A percentile compares a stretch with the other conserved stretches of the same genome.
phyloP scores from a whole-genome alignment of 2,329 filamentous ascomycete species.

The Septoria linicola region DNA sequence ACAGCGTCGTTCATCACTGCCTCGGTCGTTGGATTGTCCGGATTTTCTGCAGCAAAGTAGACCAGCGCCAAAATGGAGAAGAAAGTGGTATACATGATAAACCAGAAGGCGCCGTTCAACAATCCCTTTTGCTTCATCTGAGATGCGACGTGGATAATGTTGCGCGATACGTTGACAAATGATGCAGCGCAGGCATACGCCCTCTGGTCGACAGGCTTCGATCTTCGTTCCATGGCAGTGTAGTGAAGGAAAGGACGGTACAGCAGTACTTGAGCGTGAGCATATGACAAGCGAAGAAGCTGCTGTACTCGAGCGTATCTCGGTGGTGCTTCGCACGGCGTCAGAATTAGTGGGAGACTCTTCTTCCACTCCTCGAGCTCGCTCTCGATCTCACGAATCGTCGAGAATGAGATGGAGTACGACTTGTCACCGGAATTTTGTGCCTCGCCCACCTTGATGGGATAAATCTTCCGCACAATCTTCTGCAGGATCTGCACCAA shows the following conservation, averaged over 20 bases:
- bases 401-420: conserved; percentile 63
- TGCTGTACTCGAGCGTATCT: conserved; percentile 63
- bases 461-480: conserved; percentile 64
- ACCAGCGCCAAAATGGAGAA: conserved; percentile 77
- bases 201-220: conserved; percentile 64
- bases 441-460: conserved; percentile 53
- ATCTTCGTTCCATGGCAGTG: conserved; percentile 60
- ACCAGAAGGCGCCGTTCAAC: conserved; percentile 82
- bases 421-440: conserved; percentile 50
- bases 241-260: conserved; percentile 85
- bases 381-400: conserved; percentile 63
- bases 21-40: conserved; percentile 68
- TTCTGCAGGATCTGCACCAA: conserved; percentile 59
- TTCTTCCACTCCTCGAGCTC: conserved; percentile 65
- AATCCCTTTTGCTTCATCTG: conserved; percentile 74
- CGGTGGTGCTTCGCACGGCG: conserved; percentile 80
- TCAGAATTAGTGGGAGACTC: conserved; percentile 70
- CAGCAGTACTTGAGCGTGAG: conserved; percentile 77
- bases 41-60: conserved; percentile 78
- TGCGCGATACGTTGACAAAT: conserved; percentile 64
- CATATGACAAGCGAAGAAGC: conserved; percentile 74
- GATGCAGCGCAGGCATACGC: conserved; percentile 73
- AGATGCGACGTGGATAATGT: conserved; percentile 76
- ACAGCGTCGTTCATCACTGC: conserved; percentile 83
- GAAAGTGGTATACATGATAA: conserved; percentile 80